Conservation (phyloP, 1,284 basidiomycete species). For the Anthracocystis setariae region DNA sequence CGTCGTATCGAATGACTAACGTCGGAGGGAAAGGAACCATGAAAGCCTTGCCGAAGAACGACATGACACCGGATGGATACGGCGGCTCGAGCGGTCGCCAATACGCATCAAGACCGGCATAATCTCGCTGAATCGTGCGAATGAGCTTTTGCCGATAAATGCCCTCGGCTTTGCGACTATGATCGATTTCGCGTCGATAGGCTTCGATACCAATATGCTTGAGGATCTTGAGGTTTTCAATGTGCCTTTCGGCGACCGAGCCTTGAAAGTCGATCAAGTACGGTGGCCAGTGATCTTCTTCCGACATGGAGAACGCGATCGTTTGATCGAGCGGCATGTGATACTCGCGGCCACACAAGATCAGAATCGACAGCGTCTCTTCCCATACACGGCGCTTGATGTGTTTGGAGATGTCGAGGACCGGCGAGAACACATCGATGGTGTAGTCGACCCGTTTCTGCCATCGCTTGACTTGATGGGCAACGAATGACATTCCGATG, state of each 20-base stretch:
- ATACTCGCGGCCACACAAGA: constrained; percentile 75
- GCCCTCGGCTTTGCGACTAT: constrained; percentile 29
- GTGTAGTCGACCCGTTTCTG: constrained; percentile 79
- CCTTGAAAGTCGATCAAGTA: constrained; percentile 78
- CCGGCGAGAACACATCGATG: constrained; percentile 82
- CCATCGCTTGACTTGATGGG: constrained; percentile 70
- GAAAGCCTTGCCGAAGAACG: constrained; percentile 73
- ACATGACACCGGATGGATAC: constrained; percentile 50
- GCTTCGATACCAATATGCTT: constrained; percentile 51
- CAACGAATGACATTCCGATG: constrained; percentile 45
- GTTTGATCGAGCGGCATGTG: constrained; percentile 74
- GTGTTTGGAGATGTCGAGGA: constrained; percentile 77
- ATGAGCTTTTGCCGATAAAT: constrained; percentile 35
- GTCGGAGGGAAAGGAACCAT: constrained; percentile 81
- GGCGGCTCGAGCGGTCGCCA: constrained; percentile 52
- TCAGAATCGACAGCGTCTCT: constrained; percentile 77
- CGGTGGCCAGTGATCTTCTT: constrained; percentile 76
- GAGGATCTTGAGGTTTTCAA: constrained; percentile 80
- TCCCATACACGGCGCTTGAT: constrained; percentile 82
- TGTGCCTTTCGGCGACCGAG: constrained; percentile 78
- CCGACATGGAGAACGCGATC: constrained; percentile 75
- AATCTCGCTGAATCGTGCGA: constrained; percentile 48
- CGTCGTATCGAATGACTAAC: constrained; percentile 77
- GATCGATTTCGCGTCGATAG: constrained; percentile 34
- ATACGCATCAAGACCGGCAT: constrained; percentile 61